Conservation (phyloP, 1,284 basidiomycete species). For the Malassezia psittaci region DNA sequence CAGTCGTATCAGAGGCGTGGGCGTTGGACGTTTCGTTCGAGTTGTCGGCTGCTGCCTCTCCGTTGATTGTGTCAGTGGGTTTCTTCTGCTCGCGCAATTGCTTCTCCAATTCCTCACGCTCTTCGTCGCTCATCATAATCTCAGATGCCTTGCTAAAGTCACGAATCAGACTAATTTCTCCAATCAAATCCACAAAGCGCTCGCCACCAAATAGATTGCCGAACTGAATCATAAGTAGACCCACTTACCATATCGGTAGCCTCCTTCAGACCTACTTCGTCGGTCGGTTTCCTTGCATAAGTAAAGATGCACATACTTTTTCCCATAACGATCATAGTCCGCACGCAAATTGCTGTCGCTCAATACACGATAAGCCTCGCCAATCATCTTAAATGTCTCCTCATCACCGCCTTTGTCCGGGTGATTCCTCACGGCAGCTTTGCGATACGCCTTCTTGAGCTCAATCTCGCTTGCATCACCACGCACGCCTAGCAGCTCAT, state of each 20-base stretch:
- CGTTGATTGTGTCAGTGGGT: slow-evolving; percentile 14
- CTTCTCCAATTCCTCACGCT: slow-evolving; percentile 73
- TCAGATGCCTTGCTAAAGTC: slow-evolving; percentile 49
- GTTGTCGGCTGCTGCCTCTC: slow-evolving; percentile 17
- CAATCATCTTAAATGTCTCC: slow-evolving; percentile 49
- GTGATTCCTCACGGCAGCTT: slow-evolving; percentile 79
- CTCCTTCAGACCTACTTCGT: slow-evolving; percentile 46
- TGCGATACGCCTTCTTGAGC: slow-evolving; percentile 90
- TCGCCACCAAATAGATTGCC: slow-evolving; percentile 47
- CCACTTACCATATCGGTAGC: slow-evolving; percentile 42
- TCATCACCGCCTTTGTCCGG: slow-evolving; percentile 47
- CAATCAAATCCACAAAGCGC: slow-evolving; percentile 45
- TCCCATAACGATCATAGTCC: slow-evolving; percentile 91
- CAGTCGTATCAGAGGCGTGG: slow-evolving; percentile 32
- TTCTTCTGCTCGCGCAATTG: slow-evolving; percentile 52
- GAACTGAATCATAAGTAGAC: slow-evolving; percentile 19
- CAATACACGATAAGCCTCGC: slow-evolving; percentile 54
- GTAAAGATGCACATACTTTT: slow-evolving; percentile 58
- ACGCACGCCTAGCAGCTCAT: slow-evolving; percentile 45
- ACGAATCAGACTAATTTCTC: slow-evolving; percentile 47
- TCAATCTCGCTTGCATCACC: slow-evolving; percentile 56
- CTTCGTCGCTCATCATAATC: slow-evolving; percentile 65
- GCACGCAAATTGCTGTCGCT: slow-evolving; percentile 63
- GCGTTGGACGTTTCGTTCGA: slow-evolving; percentile 22
- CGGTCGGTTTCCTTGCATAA: slow-evolving; percentile 33